Percentiles rank a stretch among this genome's conserved stretches.
These are phyloP conservation scores for Clitopilus hobsonii DNA, from an alignment of 768 basidiomycete genomes.

Conservation along the genomic window DNA sequence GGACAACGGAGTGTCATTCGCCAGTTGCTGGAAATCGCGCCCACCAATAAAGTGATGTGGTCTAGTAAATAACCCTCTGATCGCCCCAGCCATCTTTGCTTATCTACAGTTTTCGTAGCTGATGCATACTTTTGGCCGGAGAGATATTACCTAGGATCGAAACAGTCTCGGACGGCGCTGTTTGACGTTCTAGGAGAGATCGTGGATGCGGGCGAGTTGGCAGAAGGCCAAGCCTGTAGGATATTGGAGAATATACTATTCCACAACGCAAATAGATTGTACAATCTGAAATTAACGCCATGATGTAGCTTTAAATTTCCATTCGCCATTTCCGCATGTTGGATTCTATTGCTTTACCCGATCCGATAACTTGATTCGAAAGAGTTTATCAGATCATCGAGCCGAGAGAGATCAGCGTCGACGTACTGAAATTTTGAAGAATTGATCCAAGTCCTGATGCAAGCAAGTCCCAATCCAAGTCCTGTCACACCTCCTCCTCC, in stretches of 20 bases:
- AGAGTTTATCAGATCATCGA: too few relatives aligned
- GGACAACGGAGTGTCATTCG: constrained; percentile 59
- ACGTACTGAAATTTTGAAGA: too few relatives aligned
- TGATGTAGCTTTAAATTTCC: too few relatives aligned
- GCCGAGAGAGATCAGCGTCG: too few relatives aligned
- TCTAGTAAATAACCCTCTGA: constrained; percentile 56
- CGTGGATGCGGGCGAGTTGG: constrained; percentile 44
- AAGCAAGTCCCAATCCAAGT: too few relatives aligned
- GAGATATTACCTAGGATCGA: constrained; percentile 60
- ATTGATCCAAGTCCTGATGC: too few relatives aligned
- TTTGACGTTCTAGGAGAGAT: constrained; percentile 59
- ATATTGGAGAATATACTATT: constrained; percentile 59
- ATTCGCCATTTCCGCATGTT: too few relatives aligned
- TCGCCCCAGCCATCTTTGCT: not conserved
- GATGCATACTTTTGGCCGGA: constrained; percentile 79
- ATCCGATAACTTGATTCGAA: too few relatives aligned
- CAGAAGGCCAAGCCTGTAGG: constrained; percentile 46
- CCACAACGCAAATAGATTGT: constrained; percentile 61
- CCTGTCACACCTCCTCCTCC: too few relatives aligned
- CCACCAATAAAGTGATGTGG: constrained; percentile 80
- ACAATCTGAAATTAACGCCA: constrained; percentile 44
- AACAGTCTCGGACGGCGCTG: constrained; percentile 61
- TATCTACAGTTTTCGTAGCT: constrained; percentile 22
- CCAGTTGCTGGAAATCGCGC: constrained; percentile 65
- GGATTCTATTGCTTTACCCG: too few relatives aligned